Percentiles rank a stretch among this genome's conserved stretches.
These are phyloP conservation scores for Populus nigra DNA, from an alignment of 345 rosid genomes.

Conservation along the genomic window DNA sequence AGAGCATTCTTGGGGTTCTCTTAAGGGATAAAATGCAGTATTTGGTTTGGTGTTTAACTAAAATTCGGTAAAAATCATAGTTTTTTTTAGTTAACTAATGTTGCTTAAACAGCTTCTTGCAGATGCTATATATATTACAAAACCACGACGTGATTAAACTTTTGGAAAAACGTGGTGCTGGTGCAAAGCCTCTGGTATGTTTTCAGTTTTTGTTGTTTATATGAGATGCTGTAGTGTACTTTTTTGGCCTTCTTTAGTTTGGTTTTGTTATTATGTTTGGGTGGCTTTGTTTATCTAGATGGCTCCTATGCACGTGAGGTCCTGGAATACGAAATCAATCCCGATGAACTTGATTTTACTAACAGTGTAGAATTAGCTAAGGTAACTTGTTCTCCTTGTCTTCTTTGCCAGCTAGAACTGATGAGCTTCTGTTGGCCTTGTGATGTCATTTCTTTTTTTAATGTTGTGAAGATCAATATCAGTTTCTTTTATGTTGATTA, in stretches of 20 bases:
- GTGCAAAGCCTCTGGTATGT: slow-evolving; percentile 57
- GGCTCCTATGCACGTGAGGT: slow-evolving; percentile 98
- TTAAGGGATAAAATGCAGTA: no score
- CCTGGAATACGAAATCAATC: slow-evolving; percentile 84
- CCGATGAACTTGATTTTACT: slow-evolving; percentile 73
- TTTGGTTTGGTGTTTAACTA: neutral
- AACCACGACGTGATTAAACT: slow-evolving; percentile 73
- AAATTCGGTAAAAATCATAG: neutral
- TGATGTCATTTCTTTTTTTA: neutral
- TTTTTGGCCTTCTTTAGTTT: neutral
- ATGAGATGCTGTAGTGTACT: neutral
- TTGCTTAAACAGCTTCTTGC: slow-evolving; percentile 70
- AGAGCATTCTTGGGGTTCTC: neutral
- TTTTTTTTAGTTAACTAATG: slow-evolving; percentile 17
- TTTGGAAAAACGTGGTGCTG: slow-evolving; percentile 74
- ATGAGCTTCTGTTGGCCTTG: neutral
- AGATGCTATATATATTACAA: slow-evolving; percentile 80
- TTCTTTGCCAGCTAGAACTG: neutral
- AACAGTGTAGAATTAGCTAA: slow-evolving; percentile 71
- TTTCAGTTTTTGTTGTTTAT: slow-evolving; percentile 1
- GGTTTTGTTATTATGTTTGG: neutral
- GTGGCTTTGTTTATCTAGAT: slow-evolving; percentile 30
- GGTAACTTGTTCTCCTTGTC: slow-evolving; percentile 33
- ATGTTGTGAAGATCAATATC: neutral
- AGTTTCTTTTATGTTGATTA: neutral